These are phyloP conservation scores for Hymenoscyphus albidus DNA, from an alignment of 2,329 filamentous ascomycete genomes.

Conservation along the genomic window DNA sequence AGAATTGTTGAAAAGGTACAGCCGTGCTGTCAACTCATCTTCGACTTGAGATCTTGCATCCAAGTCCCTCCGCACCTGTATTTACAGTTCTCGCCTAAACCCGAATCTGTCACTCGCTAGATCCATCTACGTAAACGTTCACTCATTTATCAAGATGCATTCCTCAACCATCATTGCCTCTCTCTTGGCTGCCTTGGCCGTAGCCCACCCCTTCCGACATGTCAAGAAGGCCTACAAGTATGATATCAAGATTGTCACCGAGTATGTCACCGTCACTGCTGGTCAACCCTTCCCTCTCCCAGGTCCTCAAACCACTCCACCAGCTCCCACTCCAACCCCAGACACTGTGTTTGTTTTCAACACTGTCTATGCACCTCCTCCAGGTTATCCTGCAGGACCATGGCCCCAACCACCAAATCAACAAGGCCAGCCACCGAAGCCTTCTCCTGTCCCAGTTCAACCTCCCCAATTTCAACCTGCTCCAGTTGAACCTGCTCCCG, in stretches of 20 bases:
- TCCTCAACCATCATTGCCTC: constrained; percentile 37
- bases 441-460: constrained; percentile 6
- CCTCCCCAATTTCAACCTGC: no score
- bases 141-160: constrained; percentile 38
- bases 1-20: constrained; percentile 28
- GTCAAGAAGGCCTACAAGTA: constrained; percentile 27
- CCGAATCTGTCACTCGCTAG: no score
- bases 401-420: not conserved
- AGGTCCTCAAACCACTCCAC: not conserved
- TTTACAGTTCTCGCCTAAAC: constrained; percentile 8
- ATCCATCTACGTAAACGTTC: constrained; percentile 1
- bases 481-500: no score
- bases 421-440: not conserved
- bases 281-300: constrained; percentile 12
- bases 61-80: constrained; percentile 13
- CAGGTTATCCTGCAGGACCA: constrained; percentile 7
- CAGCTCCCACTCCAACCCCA: not conserved
- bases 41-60: constrained; percentile 12
- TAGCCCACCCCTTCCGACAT: constrained; percentile 36
- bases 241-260: constrained; percentile 35
- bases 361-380: constrained; percentile 18
- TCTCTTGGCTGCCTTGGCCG: constrained; percentile 35
- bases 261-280: constrained; percentile 38
- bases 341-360: constrained; percentile 14
- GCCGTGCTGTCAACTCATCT: constrained; percentile 31